These are phyloP conservation scores for Rhodocollybia butyracea DNA, from an alignment of 768 basidiomycete species.

Conservation along the genomic window DNA sequence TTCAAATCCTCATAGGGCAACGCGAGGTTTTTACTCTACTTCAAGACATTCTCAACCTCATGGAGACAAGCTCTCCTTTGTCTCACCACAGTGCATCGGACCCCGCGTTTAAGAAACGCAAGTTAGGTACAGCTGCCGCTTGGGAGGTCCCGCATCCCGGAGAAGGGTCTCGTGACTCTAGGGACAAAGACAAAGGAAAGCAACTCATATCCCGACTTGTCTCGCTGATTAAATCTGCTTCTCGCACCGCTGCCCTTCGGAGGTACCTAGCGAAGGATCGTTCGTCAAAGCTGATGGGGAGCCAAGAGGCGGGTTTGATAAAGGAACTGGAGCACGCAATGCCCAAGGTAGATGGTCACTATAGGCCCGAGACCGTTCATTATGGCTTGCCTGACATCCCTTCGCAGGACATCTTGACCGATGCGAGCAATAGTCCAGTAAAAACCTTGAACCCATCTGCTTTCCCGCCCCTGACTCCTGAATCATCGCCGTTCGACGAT, in stretches of 20 bases:
- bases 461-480: background rate
- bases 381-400: constrained; percentile 23
- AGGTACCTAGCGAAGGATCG: constrained; percentile 34
- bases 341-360: constrained; percentile 25
- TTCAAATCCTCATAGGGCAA: constrained; percentile 56
- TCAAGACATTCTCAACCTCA: constrained; percentile 56
- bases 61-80: constrained; percentile 32
- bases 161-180: constrained; percentile 72
- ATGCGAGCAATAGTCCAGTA: background rate
- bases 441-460: background rate
- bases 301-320: background rate
- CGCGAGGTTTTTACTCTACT: constrained; percentile 67
- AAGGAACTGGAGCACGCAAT: constrained; percentile 10
- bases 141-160: constrained; percentile 87
- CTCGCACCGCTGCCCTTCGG: constrained; percentile 57
- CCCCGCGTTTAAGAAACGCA: constrained; percentile 53
- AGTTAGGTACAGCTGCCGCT: constrained; percentile 66
- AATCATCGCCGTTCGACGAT: constrained; percentile 31
- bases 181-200: constrained; percentile 63
- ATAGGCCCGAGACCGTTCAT: constrained; percentile 28
- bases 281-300: constrained; percentile 8
- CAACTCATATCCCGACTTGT: constrained; percentile 62
- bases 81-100: constrained; percentile 10
- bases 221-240: constrained; percentile 55
- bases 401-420: constrained; percentile 20